phyloP scores from a whole-genome alignment of 345 rosid species.

The Dipteronia sinensis region DNA sequence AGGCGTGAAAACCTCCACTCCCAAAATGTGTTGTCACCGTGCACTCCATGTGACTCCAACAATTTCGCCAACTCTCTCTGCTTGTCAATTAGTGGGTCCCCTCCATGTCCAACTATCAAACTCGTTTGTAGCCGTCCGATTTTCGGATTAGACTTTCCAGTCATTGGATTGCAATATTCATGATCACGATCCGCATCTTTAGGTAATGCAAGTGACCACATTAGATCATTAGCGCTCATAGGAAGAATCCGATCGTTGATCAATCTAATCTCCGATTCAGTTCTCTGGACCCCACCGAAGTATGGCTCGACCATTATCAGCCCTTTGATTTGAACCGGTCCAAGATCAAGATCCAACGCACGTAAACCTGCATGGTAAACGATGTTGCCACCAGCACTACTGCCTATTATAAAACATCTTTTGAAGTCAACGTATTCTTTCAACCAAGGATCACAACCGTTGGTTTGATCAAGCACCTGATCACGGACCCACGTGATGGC shows the following conservation, averaged over 20 bases:
- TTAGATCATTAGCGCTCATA: slow-evolving; percentile 47
- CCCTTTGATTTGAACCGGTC: slow-evolving; percentile 63
- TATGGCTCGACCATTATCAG: slow-evolving; percentile 65
- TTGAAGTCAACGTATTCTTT: slow-evolving; percentile 58
- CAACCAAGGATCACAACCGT: slow-evolving; percentile 65
- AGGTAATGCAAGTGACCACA: slow-evolving; percentile 76
- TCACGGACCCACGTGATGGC: slow-evolving; percentile 67
- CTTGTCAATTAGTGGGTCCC: slow-evolving; percentile 73
- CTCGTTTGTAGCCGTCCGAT: slow-evolving; percentile 56
- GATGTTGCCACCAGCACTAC: slow-evolving; percentile 74
- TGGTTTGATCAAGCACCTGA: slow-evolving; percentile 43
- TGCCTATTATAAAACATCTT: slow-evolving; percentile 64
- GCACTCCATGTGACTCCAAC: slow-evolving; percentile 59
- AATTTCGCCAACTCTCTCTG: slow-evolving; percentile 62
- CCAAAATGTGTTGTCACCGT: slow-evolving; percentile 50
- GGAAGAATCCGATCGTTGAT: slow-evolving; percentile 59
- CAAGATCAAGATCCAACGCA: slow-evolving; percentile 40
- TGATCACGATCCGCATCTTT: slow-evolving; percentile 71
- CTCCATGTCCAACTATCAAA: slow-evolving; percentile 54
- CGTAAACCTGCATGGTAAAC: slow-evolving; percentile 68
- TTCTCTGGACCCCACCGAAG: slow-evolving; percentile 62
- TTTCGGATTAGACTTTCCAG: slow-evolving; percentile 34
- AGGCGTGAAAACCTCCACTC: slow-evolving; percentile 65
- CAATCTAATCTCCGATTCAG: slow-evolving; percentile 56
- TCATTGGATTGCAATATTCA: slow-evolving; percentile 63